Conservation (phyloP, 2,329 filamentous ascomycete species). For the Cadophora malorum region DNA sequence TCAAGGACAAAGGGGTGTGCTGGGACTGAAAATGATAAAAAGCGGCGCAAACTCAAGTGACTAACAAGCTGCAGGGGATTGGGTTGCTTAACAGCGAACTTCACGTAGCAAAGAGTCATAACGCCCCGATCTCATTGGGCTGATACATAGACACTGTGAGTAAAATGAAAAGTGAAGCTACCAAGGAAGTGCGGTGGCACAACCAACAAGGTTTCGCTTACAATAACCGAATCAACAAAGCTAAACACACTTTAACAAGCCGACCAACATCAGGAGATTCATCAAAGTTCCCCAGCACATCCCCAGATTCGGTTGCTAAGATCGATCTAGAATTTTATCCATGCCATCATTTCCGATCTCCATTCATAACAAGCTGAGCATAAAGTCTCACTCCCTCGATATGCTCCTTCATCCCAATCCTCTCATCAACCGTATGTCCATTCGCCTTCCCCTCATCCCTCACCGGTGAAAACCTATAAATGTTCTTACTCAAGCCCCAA, state of each 20-base stretch:
- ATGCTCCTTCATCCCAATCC: constrained; percentile 49
- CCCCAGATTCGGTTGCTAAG: not conserved
- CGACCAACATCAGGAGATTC: not conserved
- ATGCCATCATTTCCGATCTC: constrained; percentile 21
- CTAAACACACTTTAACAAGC: not conserved
- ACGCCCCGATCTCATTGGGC: no score
- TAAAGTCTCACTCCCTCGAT: constrained; percentile 50
- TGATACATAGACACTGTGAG: no score
- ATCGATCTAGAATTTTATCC: not conserved
- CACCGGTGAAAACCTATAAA: constrained; percentile 50
- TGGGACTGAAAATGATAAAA: no score
- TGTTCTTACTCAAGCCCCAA: constrained; percentile 17
- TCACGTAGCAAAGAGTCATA: no score
- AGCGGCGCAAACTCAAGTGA: no score
- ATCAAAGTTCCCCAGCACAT: not conserved
- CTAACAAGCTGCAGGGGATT: no score
- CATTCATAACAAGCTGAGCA: constrained; percentile 37
- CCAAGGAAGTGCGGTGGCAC: no score
- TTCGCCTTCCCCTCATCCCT: constrained; percentile 46
- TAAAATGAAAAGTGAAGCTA: no score
- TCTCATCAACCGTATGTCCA: constrained; percentile 50
- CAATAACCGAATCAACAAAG: not conserved
- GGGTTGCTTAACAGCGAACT: no score
- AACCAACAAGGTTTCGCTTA: not conserved
- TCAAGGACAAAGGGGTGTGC: no score